Conservation (phyloP, 1,139 yeast species). For the Hansenula lynferdii region DNA sequence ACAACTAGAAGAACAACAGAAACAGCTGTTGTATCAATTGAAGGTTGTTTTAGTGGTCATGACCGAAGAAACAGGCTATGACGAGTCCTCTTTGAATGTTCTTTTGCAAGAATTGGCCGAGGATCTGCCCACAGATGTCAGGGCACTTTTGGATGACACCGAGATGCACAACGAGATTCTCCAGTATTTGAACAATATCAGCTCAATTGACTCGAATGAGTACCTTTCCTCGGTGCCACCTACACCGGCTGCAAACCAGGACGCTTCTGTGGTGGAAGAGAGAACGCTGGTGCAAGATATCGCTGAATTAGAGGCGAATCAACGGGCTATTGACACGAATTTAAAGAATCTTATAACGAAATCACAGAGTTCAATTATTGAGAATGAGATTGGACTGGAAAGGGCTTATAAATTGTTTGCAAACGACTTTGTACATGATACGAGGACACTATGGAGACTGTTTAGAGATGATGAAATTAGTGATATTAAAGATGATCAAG, state of each 20-base stretch:
- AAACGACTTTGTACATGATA: constrained; percentile 27
- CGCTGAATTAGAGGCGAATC: constrained; percentile 42
- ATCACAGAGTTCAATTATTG: constrained; percentile 29
- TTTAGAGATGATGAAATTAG: constrained; percentile 24
- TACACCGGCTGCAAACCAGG: constrained; percentile 16
- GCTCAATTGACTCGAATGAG: constrained; percentile 19
- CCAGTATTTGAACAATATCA: constrained; percentile 13
- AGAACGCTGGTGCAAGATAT: constrained; percentile 35
- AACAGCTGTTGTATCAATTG: too few species aligned
- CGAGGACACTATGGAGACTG: constrained; percentile 28
- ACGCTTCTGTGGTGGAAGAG: constrained; percentile 3
- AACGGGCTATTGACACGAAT: constrained; percentile 31
- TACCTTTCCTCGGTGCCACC: constrained; percentile 23
- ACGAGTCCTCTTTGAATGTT: constrained; percentile 1
- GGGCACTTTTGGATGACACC: neutral
- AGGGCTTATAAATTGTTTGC: constrained; percentile 24
- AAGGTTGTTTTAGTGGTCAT: too few species aligned
- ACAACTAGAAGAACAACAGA: too few species aligned
- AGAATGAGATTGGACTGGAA: constrained; percentile 26
- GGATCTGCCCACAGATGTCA: constrained; percentile 2
- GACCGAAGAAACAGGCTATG: neutral
- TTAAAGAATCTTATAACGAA: constrained; percentile 29
- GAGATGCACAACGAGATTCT: neutral
- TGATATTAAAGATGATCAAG: constrained; percentile 12
- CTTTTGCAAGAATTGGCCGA: constrained; percentile 1